These are phyloP conservation scores for Parmales sp. DNA, from an alignment of 108 stramenopile genomes.

Conservation along the genomic window DNA sequence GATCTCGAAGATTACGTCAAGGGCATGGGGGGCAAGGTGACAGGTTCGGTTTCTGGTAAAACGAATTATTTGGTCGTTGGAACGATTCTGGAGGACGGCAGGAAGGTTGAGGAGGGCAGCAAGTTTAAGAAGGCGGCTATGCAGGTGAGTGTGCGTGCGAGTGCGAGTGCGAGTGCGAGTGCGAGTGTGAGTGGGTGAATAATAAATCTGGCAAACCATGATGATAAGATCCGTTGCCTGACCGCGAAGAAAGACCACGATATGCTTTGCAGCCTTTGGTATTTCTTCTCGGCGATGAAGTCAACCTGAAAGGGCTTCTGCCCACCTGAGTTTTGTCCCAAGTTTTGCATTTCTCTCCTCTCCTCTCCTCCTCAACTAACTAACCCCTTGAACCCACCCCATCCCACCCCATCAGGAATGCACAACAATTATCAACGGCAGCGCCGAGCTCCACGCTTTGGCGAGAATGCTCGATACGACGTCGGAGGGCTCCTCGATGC, in stretches of 20 bases:
- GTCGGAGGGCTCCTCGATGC: background rate
- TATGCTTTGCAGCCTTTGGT: too few relatives aligned
- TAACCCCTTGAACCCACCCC: too few relatives aligned
- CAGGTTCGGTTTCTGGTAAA: conserved; percentile 59
- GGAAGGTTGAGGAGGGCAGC: conserved; percentile 55
- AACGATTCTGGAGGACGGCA: conserved; percentile 79
- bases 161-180: conserved; percentile 2
- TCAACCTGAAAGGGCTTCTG: too few relatives aligned
- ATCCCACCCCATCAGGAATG: too few relatives aligned
- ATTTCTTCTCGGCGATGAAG: too few relatives aligned
- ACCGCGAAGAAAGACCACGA: conserved; percentile 12
- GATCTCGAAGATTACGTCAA: conserved; percentile 60
- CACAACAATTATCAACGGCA: too few relatives aligned
- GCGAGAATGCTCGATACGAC: conserved; percentile 1
- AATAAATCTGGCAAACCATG: too few relatives aligned
- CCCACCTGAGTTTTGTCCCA: too few relatives aligned
- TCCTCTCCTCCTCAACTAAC: too few relatives aligned
- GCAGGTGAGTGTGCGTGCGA: conserved; percentile 20
- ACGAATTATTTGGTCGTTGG: conserved; percentile 78
- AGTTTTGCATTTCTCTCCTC: too few relatives aligned
- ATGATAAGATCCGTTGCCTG: too few relatives aligned
- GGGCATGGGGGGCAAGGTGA: conserved; percentile 66
- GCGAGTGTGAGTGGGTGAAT: too few relatives aligned
- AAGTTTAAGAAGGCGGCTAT: conserved; percentile 60
- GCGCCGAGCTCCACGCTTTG: conserved; percentile 9